Percentiles rank a stretch among this genome's conserved stretches.
phyloP scores from a whole-genome alignment of 495 filamentous ascomycete species.

The Parathielavia hyrcaniae region DNA sequence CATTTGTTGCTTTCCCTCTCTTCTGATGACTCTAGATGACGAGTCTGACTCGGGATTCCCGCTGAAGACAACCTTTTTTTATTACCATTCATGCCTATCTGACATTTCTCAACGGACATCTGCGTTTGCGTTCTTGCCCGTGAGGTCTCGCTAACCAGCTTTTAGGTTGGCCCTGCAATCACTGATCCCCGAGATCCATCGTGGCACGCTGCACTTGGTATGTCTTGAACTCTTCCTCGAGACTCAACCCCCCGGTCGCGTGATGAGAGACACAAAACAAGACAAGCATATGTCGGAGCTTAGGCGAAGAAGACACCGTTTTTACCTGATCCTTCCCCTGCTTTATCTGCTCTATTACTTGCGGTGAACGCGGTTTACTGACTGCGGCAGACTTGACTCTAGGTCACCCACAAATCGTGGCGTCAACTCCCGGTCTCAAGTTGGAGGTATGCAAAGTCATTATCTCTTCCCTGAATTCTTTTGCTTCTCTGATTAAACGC shows the following conservation, averaged over 20 bases:
- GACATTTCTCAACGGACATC: conserved; percentile 31
- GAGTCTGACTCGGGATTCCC: conserved; percentile 78
- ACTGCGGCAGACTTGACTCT: no score
- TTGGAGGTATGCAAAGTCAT: no score
- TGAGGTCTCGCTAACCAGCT: conserved; percentile 20
- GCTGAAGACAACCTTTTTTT: conserved; percentile 66
- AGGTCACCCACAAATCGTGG: no score
- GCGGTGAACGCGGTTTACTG: no score
- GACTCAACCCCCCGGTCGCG: conserved; percentile 28
- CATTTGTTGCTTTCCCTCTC: neutral
- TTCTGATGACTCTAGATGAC: conserved; percentile 78
- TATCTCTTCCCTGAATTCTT: no score
- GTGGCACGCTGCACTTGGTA: conserved; percentile 20
- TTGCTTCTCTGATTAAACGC: no score
- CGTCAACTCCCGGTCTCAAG: no score
- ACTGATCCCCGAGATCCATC: neutral
- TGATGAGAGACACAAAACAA: conserved; percentile 63
- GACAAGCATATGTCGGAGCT: conserved; percentile 90
- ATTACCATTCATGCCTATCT: conserved; percentile 79
- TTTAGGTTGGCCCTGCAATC: neutral
- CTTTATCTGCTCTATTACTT: no score
- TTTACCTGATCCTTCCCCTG: no score
- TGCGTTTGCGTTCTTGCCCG: conserved; percentile 2
- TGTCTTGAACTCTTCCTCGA: neutral
- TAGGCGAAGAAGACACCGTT: conserved; percentile 57